Percentiles rank a stretch among this genome's conserved stretches.
Conservation (phyloP, 2,329 filamentous ascomycete species). For the Zalaria obscura region DNA sequence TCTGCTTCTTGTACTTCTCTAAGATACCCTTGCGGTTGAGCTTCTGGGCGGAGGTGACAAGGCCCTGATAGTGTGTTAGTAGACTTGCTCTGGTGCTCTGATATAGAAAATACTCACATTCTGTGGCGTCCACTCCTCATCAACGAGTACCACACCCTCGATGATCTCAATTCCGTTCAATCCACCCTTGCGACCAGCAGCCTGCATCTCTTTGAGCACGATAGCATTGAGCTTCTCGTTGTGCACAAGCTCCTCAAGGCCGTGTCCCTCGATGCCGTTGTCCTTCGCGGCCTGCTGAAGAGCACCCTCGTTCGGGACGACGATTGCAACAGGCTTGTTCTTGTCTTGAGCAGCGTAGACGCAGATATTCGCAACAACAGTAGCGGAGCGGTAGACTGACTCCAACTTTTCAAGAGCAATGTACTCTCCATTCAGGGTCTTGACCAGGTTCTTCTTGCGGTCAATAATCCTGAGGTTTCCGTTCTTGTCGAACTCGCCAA, state of each 20-base stretch:
- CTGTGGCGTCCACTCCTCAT: conserved; percentile 78
- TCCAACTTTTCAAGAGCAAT: conserved; percentile 93
- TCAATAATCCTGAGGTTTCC: conserved; percentile 83
- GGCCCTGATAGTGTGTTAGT: conserved; percentile 18
- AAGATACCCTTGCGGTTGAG: conserved; percentile 36
- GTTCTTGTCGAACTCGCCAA: conserved; percentile 70
- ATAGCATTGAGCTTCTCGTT: conserved; percentile 49
- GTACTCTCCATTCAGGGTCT: conserved; percentile 90
- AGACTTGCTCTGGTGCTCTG: conserved; percentile 3
- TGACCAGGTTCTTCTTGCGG: conserved; percentile 96
- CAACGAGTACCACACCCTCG: conserved; percentile 60
- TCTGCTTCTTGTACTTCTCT: conserved; percentile 36
- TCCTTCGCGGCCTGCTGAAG: conserved; percentile 41
- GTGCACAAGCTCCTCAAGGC: conserved; percentile 54
- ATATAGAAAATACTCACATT: conserved; percentile 31
- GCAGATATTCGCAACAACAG: conserved; percentile 76
- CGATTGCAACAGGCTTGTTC: conserved; percentile 68
- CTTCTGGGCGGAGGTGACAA: conserved; percentile 39
- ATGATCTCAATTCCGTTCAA: conserved; percentile 61
- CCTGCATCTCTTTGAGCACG: conserved; percentile 58
- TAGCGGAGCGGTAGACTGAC: conserved; percentile 68
- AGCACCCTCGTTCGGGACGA: conserved; percentile 46
- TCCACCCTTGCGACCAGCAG: conserved; percentile 49
- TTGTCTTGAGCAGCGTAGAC: conserved; percentile 65
- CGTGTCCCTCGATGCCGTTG: conserved; percentile 46